Evolutionary conservation across 164 flowering plant genomes (phyloP).

Genomic region (Umbilicus rupestris): DNA sequence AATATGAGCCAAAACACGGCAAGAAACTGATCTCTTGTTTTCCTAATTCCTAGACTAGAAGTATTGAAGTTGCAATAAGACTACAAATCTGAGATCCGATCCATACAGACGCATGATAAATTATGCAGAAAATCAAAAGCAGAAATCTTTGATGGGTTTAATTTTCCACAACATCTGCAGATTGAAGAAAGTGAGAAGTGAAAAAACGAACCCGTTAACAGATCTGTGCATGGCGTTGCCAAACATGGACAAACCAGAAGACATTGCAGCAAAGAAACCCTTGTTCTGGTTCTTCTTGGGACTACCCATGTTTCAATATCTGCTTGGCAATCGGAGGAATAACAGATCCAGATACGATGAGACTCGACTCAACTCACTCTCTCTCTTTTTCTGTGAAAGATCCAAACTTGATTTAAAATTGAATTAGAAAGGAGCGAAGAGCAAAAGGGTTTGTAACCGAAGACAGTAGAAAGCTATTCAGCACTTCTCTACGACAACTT

Average conservation of each 20-base stretch:
- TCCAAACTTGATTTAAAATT: background rate
- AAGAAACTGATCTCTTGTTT: no score
- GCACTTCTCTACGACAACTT: background rate
- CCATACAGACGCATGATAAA: background rate
- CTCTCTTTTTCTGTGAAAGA: background rate
- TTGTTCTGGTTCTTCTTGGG: conserved; percentile 27
- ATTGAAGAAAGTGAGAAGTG: background rate
- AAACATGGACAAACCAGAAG: conserved; percentile 45
- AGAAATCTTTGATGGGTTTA: background rate
- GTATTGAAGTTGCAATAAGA: background rate
- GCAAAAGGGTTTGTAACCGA: background rate
- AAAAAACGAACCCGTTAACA: conserved; percentile 43
- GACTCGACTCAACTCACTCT: no score
- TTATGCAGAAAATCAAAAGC: background rate
- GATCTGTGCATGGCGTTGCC: conserved; percentile 60
- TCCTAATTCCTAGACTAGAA: no score
- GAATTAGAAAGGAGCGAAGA: background rate
- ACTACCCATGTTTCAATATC: conserved; percentile 21
- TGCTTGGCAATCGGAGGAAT: background rate
- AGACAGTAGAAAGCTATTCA: background rate
- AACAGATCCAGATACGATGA: background rate
- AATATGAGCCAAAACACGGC: no score
- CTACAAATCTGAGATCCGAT: background rate
- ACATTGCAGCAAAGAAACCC: conserved; percentile 55
- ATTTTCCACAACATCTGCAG: background rate